Base-by-base conservation (phyloP, 192 early-diverging fungal species). In the Ramicandelaber brevisporus region DNA sequence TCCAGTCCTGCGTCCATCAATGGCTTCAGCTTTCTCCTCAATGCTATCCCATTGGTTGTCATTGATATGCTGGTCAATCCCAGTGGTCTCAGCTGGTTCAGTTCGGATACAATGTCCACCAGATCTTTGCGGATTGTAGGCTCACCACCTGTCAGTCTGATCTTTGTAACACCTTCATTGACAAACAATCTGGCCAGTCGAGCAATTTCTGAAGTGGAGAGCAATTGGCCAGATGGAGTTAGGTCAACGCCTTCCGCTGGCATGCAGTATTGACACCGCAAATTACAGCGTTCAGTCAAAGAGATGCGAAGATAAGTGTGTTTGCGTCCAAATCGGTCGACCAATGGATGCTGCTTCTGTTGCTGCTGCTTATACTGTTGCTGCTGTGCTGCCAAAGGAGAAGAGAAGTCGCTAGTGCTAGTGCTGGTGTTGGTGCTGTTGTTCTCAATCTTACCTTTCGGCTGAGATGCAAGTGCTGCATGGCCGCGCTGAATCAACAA, bases 191-290 rank as follows among this genome's bases (percentile, higher is more conserved):
- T 41, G 1, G 83, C 78, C 1, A 97, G 33, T 1, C 60, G 48
- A 17, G 86, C 40, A 23, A 90, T 88, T 55, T 97, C 90, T 16
- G 54, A 48, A 0, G 72, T 68, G 2, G 70, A 75, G 30, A 97
- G 45, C 17, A 97, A 57, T 18, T 70, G 36, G 17, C 62, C 49
- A 19, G 48, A 50, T 0, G 82, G 70, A 0, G 79, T 67, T 6
- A 83, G 44, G 11, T 62, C 56, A 2, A 87, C 50, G 6, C 85
- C 85, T 27, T 83, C 80, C 14, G 63, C 76, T 10, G 83, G 86
- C 90, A 92, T 96, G 46, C 90, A 97, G 54, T 97, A 97, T 3
- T 78, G 80, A 66, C 85, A 95, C 37, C 90, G 61, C 31, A 97
- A 57, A 43, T 97, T 97, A 59, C 90, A 97, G 26, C 67, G 59